Evolutionary conservation across 192 early-diverging fungal genomes (phyloP), one percentile per base, ranked within the genome.

Genomic region (Coemansia sp.): DNA sequence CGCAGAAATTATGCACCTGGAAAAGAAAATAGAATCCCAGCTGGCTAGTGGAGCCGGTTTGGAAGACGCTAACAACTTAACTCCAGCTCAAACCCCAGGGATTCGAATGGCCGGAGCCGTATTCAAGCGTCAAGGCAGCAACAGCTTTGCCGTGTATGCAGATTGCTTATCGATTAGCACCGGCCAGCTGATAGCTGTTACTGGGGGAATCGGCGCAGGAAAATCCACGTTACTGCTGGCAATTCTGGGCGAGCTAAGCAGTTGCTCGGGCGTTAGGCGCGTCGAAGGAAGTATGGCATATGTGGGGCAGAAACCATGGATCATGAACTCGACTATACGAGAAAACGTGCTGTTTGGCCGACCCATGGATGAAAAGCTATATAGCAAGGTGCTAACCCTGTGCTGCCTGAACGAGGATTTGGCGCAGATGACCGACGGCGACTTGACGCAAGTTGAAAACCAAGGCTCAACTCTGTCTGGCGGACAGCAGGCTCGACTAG

Each of bases 201-300:
- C 83, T 37, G 93, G 93, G 7, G 71, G 83, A 26, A 91, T 93
- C 12, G 93, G 92, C 3, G 81, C 83, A 16, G 94, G 94, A 28
- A 96, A 96, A 61, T 82, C 85, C 8, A 81, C 84, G 5, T 49
- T 96, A 21, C 60, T 94, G 11, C 62, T 85, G 20, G 85, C 89
- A 39, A 71, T 93, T 11, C 71, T 92, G 6, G 84, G 88, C 23
- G 92, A 94, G 77, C 84, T 91, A 10, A 14, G 60, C 34, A 43
- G 50, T 2, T 45, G 30, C 3, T 55, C 61, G 0, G 69, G 62
- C 2, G 49, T 3, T 0, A 55, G 53, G 36, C 0, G 18, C 11
- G 9, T 38, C 9, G 30, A 12, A 11, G 70, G 64, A 3, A 53
- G 58, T 12, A 69, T 62, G 15, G 70, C 59, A 7, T 73, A 63